These are phyloP conservation scores for Pilasporangium apinafurcum DNA, from an alignment of 352 stramenopile species.

Conservation along the genomic window DNA sequence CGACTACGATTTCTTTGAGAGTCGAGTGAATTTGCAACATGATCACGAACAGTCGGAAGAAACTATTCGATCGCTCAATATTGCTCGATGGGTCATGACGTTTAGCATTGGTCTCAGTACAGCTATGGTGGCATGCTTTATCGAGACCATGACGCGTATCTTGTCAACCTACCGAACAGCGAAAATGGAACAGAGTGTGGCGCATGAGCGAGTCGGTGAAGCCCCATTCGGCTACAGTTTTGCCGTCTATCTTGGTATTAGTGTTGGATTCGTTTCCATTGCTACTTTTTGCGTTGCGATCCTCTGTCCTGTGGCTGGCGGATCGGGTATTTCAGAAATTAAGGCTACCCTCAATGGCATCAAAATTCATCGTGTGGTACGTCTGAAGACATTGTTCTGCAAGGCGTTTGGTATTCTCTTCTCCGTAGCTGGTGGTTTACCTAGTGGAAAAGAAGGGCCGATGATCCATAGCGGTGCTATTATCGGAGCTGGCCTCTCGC, in stretches of 20 bases:
- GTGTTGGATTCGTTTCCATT: slow-evolving; percentile 90
- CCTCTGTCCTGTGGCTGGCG: slow-evolving; percentile 91
- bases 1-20: slow-evolving; percentile 88
- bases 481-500: slow-evolving; percentile 94
- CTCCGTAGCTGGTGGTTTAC: slow-evolving; percentile 65
- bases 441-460: slow-evolving; percentile 86
- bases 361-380: slow-evolving; percentile 94
- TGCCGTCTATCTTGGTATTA: slow-evolving; percentile 88
- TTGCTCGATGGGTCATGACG: slow-evolving; percentile 94
- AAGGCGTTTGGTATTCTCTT: slow-evolving; percentile 93
- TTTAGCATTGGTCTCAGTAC: slow-evolving; percentile 92
- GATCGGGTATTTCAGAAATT: slow-evolving; percentile 97
- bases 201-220: slow-evolving; percentile 34
- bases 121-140: slow-evolving; percentile 89
- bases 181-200: slow-evolving; percentile 84
- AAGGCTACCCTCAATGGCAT: slow-evolving; percentile 99
- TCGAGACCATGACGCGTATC: slow-evolving; percentile 87
- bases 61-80: slow-evolving; percentile 68
- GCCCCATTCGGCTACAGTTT: slow-evolving; percentile 74
- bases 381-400: slow-evolving; percentile 94
- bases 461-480: slow-evolving; percentile 90
- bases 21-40: slow-evolving; percentile 80
- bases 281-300: slow-evolving; percentile 90
- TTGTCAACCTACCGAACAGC: slow-evolving; percentile 87
- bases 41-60: slow-evolving; percentile 80